Evolutionary conservation across 2,329 filamentous ascomycete species (phyloP).

Genomic region (Chrysoporthe puriensis): DNA sequence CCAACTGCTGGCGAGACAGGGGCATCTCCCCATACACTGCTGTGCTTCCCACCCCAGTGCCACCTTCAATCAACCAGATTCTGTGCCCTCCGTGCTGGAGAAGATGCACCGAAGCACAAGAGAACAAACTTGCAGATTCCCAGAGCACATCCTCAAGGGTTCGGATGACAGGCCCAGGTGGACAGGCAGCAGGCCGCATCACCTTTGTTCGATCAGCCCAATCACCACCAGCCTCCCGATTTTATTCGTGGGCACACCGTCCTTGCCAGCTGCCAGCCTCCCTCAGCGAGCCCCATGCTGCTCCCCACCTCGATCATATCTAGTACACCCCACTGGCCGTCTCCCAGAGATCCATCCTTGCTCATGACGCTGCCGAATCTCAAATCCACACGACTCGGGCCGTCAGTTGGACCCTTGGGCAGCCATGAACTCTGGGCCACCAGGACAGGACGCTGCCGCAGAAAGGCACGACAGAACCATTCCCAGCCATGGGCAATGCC

Average conservation of each 20-base stretch:
- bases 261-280: slow-evolving; percentile 2
- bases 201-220: not conserved
- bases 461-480: not conserved
- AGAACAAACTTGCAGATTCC: not conserved
- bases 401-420: too few species aligned
- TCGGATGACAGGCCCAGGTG: not conserved
- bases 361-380: too few species aligned
- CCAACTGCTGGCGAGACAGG: not conserved
- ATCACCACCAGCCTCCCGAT: slow-evolving; percentile 10
- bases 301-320: not conserved
- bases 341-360: too few species aligned
- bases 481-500: not conserved
- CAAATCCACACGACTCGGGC: too few species aligned
- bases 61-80: too few species aligned
- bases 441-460: too few species aligned
- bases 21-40: not conserved
- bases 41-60: not conserved
- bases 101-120: not conserved
- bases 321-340: not conserved
- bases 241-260: not conserved
- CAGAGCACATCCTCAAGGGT: not conserved
- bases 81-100: not conserved
- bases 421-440: too few species aligned
- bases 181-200: not conserved
- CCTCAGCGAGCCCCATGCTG: not conserved